These are phyloP conservation scores for Neltuma alba DNA, from an alignment of 306 rosid species.

Conservation along the genomic window DNA sequence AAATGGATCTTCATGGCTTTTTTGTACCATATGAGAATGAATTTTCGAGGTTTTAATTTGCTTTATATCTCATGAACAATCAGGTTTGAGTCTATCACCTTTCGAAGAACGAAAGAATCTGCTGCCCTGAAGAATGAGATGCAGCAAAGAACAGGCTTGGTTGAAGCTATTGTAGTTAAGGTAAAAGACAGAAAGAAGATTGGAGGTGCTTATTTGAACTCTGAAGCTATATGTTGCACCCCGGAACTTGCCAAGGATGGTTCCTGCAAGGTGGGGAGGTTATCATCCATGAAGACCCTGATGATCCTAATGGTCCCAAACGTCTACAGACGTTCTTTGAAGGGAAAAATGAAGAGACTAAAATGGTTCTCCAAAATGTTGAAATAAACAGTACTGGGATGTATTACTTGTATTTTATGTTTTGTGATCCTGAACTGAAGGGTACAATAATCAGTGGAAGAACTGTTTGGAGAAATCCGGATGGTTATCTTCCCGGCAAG, in stretches of 20 bases:
- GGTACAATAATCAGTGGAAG: slow-evolving; percentile 59
- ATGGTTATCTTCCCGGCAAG: slow-evolving; percentile 78
- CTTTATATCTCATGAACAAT: slow-evolving; percentile 26
- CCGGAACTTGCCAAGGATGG: slow-evolving; percentile 64
- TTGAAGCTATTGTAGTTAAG: slow-evolving; percentile 65
- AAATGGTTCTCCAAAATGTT: slow-evolving; percentile 58
- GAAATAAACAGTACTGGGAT: slow-evolving; percentile 68
- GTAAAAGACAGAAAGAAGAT: slow-evolving; percentile 63
- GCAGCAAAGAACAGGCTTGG: slow-evolving; percentile 75
- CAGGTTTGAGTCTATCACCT: slow-evolving; percentile 71
- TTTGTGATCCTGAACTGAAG: slow-evolving; percentile 74
- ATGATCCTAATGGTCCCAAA: slow-evolving; percentile 56
- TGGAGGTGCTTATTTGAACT: slow-evolving; percentile 69
- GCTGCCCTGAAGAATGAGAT: slow-evolving; percentile 55
- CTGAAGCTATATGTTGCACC: slow-evolving; percentile 69
- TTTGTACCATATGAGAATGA: slow-evolving; percentile 6
- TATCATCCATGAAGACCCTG: slow-evolving; percentile 57
- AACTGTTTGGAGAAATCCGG: slow-evolving; percentile 73
- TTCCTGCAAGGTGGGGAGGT: slow-evolving; percentile 82
- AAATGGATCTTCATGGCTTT: slow-evolving; percentile 5
- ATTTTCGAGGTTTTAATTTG: slow-evolving; percentile 23
- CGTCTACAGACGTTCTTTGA: slow-evolving; percentile 68
- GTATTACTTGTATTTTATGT: slow-evolving; percentile 76
- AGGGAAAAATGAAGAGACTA: slow-evolving; percentile 60
- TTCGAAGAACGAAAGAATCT: slow-evolving; percentile 61